phyloP scores from a whole-genome alignment of 179 eudicot species.

The Spinacia oleracea region DNA sequence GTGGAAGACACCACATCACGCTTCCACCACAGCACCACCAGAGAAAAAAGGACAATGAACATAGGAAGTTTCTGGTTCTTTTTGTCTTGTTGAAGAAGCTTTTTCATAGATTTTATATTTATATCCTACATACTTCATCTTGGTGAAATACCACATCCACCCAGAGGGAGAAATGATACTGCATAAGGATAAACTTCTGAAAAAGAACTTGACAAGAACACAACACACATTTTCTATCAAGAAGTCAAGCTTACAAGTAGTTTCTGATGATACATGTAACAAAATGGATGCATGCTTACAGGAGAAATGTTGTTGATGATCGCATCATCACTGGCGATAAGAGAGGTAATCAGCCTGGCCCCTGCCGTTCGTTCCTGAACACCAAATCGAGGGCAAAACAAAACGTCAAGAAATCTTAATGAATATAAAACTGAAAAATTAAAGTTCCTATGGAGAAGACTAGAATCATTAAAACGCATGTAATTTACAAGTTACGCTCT shows the following conservation, averaged over 20 bases:
- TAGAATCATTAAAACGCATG: neutral
- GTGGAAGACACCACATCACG: neutral
- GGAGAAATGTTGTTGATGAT: conserved; percentile 50
- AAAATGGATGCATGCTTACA: conserved; percentile 54
- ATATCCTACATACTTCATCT: neutral
- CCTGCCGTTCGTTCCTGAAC: conserved; percentile 63
- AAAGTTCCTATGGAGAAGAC: neutral
- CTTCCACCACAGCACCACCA: neutral
- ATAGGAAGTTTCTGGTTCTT: neutral
- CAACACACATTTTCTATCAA: neutral
- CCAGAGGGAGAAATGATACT: neutral
- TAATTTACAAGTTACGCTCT: neutral
- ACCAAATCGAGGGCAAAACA: neutral
- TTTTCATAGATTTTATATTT: too few relatives aligned
- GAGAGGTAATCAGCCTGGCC: conserved; percentile 62
- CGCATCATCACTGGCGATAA: conserved; percentile 71
- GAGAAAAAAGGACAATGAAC: neutral
- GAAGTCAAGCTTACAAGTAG: conserved; percentile 55
- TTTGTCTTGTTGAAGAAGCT: neutral
- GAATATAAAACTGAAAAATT: neutral
- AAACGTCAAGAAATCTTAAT: neutral
- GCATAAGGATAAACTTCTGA: neutral
- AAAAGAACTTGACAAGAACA: too few relatives aligned
- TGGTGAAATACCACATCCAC: neutral
- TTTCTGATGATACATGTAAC: conserved; percentile 37